Evolutionary conservation across 1,139 yeast species (phyloP).

Genomic region (Suhomyces bolitotheri): DNA sequence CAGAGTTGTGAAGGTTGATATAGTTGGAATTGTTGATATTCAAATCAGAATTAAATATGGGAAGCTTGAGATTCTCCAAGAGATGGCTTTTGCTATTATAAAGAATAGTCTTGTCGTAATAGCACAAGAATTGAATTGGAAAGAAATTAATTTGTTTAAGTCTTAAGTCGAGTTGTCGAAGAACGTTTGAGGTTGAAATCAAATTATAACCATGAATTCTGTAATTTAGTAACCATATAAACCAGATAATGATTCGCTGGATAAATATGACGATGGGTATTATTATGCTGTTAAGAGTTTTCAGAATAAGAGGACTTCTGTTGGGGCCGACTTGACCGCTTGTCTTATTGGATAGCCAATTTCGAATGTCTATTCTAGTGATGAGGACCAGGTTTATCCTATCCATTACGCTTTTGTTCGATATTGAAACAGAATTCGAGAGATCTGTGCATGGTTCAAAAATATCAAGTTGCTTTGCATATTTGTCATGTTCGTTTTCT

Average conservation of each 20-base stretch:
- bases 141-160: constrained; percentile 75
- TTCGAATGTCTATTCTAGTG: constrained; percentile 19
- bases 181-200: constrained; percentile 53
- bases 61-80: constrained; percentile 32
- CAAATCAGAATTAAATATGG: constrained; percentile 38
- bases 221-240: constrained; percentile 29
- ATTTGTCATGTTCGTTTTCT: constrained; percentile 7
- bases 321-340: background rate
- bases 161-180: constrained; percentile 78
- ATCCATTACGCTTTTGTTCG: constrained; percentile 34
- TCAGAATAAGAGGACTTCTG: background rate
- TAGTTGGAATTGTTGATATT: constrained; percentile 66
- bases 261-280: constrained; percentile 13
- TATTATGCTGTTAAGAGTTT: background rate
- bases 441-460: constrained; percentile 13
- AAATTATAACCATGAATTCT: constrained; percentile 22
- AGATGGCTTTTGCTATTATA: constrained; percentile 26
- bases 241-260: constrained; percentile 24
- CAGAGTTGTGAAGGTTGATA: constrained; percentile 80
- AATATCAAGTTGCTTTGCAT: constrained; percentile 8
- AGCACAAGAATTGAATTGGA: constrained; percentile 76
- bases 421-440: constrained; percentile 18
- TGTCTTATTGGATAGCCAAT: background rate
- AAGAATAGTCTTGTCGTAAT: constrained; percentile 36
- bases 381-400: constrained; percentile 34